Conservation (phyloP, 2,329 filamentous ascomycete species). For the Parastagonospora avenae region DNA sequence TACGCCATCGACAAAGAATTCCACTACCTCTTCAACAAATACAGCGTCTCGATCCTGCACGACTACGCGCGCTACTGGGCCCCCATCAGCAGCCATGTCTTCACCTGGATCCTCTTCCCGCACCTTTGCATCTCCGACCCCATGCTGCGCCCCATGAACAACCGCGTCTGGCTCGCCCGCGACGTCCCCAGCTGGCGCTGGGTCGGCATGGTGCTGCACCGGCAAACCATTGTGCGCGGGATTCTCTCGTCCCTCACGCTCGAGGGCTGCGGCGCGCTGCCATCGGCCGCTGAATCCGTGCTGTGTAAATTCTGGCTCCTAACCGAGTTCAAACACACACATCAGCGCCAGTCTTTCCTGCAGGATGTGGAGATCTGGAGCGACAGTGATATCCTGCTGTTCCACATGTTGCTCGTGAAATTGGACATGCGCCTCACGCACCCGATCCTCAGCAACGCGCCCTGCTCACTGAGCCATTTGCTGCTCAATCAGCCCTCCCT, state of each 20-base stretch:
- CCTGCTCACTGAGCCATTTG: slow-evolving; percentile 44
- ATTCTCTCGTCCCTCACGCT: slow-evolving; percentile 56
- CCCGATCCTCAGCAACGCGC: slow-evolving; percentile 61
- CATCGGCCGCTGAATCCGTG: too few relatives aligned
- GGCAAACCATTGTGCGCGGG: slow-evolving; percentile 56
- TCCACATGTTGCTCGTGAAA: slow-evolving; percentile 72
- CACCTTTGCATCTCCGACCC: slow-evolving; percentile 66
- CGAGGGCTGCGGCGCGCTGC: too few relatives aligned
- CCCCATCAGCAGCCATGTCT: slow-evolving; percentile 62
- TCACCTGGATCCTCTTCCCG: slow-evolving; percentile 65
- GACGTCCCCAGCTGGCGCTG: slow-evolving; percentile 68
- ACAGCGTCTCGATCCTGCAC: slow-evolving; percentile 61
- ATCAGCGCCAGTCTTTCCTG: slow-evolving; percentile 60
- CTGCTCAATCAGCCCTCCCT: slow-evolving; percentile 63
- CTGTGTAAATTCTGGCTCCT: slow-evolving; percentile 71
- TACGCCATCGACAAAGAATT: slow-evolving; percentile 49
- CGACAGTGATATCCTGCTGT: slow-evolving; percentile 64
- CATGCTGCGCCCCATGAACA: slow-evolving; percentile 52
- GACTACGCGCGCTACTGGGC: slow-evolving; percentile 60
- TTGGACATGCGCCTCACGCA: slow-evolving; percentile 72
- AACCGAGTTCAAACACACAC: slow-evolving; percentile 68
- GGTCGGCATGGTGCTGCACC: slow-evolving; percentile 65
- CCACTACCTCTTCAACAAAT: slow-evolving; percentile 52
- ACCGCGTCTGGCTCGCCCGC: slow-evolving; percentile 33
- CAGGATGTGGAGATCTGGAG: slow-evolving; percentile 61